Percentiles rank a stretch among this genome's conserved stretches.
These are phyloP conservation scores for Lecanosticta acicola DNA, from an alignment of 2,329 filamentous ascomycete species.

Conservation along the genomic window DNA sequence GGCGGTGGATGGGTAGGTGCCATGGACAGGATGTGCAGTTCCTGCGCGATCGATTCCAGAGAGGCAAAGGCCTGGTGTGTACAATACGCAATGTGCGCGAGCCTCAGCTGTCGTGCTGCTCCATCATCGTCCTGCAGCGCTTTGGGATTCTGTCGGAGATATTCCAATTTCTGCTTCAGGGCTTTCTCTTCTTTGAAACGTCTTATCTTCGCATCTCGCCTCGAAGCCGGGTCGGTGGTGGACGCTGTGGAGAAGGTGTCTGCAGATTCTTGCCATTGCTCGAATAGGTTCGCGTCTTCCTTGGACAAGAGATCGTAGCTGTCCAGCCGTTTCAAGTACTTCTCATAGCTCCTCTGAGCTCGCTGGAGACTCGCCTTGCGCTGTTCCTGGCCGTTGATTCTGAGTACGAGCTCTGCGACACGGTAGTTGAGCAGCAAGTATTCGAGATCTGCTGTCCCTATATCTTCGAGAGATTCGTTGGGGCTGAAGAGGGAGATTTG, in stretches of 20 bases:
- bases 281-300: conserved; percentile 62
- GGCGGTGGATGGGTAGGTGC: conserved; percentile 55
- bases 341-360: conserved; percentile 68
- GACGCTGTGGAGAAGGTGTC: conserved; percentile 67
- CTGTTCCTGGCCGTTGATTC: conserved; percentile 53
- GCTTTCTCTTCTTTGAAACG: conserved; percentile 81
- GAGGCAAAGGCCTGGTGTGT: conserved; percentile 77
- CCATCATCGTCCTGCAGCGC: conserved; percentile 73
- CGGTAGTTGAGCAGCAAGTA: conserved; percentile 73
- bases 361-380: conserved; percentile 58
- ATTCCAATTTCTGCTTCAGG: conserved; percentile 75
- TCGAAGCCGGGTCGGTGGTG: conserved; percentile 59
- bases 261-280: conserved; percentile 66
- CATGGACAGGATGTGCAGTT: conserved; percentile 73
- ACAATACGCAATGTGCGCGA: conserved; percentile 67
- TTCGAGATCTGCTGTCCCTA: conserved; percentile 77
- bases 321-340: conserved; percentile 70
- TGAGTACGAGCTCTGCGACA: conserved; percentile 72
- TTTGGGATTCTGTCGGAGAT: conserved; percentile 54
- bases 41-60: conserved; percentile 80
- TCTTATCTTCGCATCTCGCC: conserved; percentile 77
- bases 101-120: conserved; percentile 68
- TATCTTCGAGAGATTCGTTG: conserved; percentile 84
- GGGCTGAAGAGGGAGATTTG: conserved; percentile 77
- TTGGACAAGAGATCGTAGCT: conserved; percentile 66